Percentiles rank a stretch among this genome's conserved stretches.
phyloP scores from a whole-genome alignment of 176 grass and related monocot species.

The Cenchrus fungigraminus region DNA sequence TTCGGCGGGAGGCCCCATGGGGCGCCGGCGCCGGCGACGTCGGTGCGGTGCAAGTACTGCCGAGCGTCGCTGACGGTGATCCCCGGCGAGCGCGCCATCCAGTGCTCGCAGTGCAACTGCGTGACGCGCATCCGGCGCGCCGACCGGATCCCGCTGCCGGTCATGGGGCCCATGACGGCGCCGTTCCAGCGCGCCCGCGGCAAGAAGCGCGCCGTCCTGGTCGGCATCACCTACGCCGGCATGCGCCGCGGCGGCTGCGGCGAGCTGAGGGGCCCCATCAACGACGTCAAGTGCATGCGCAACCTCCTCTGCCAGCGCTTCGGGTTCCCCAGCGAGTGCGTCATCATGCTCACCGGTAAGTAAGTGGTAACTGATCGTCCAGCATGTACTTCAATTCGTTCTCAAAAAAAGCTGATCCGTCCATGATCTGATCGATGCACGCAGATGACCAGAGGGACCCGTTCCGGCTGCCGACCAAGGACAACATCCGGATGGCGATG shows the following conservation, averaged over 20 bases:
- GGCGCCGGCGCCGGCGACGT: background rate
- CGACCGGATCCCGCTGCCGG: background rate
- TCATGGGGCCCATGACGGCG: background rate
- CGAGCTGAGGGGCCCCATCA: slow-evolving; percentile 71
- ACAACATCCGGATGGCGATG: slow-evolving; percentile 84
- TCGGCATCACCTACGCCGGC: slow-evolving; percentile 74
- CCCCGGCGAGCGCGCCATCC: slow-evolving; percentile 40
- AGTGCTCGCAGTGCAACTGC: slow-evolving; percentile 56
- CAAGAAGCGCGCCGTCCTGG: slow-evolving; percentile 84
- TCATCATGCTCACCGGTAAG: slow-evolving; percentile 70
- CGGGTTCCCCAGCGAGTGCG: slow-evolving; percentile 69
- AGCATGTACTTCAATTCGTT: too few relatives aligned
- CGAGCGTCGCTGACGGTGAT: slow-evolving; percentile 30
- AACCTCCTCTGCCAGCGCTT: slow-evolving; percentile 68
- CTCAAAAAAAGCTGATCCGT: too few relatives aligned
- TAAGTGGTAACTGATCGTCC: too few relatives aligned
- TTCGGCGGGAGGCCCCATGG: background rate
- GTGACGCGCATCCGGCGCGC: slow-evolving; percentile 51
- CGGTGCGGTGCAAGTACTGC: slow-evolving; percentile 48
- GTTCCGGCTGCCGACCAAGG: slow-evolving; percentile 64
- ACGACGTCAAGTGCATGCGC: slow-evolving; percentile 86
- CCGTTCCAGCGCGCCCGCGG: slow-evolving; percentile 51
- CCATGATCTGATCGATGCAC: too few relatives aligned
- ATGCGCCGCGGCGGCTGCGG: slow-evolving; percentile 23
- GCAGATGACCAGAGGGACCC: slow-evolving; percentile 75